phyloP scores from a whole-genome alignment of 2,329 filamentous ascomycete genomes.

The Bipolaris oryzae region DNA sequence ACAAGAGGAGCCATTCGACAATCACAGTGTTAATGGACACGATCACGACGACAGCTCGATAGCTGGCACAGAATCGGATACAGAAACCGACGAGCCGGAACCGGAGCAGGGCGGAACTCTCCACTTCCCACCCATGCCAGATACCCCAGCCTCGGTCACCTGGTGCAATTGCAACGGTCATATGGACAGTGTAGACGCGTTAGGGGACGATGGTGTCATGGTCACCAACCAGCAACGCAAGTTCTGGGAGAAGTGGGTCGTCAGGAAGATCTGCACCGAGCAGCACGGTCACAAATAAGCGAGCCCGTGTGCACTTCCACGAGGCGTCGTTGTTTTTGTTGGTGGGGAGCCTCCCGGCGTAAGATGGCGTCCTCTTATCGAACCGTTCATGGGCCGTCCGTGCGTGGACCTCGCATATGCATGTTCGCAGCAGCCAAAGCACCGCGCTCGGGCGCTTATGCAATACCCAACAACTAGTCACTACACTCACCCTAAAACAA shows the following conservation, averaged over 20 bases:
- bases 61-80: constrained; percentile 42
- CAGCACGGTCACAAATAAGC: constrained; percentile 46
- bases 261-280: constrained; percentile 53
- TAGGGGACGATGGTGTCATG: constrained; percentile 56
- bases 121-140: constrained; percentile 54
- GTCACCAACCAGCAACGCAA: constrained; percentile 59
- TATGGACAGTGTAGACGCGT: constrained; percentile 51
- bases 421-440: constrained; percentile 22
- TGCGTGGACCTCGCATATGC: constrained; percentile 19
- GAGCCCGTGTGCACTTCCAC: not conserved
- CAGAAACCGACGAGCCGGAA: constrained; percentile 40
- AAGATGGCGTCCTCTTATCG: constrained; percentile 8
- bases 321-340: constrained; percentile 5
- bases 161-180: constrained; percentile 55
- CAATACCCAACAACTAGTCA: constrained; percentile 20
- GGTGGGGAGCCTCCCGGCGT: not conserved
- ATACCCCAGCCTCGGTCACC: constrained; percentile 53
- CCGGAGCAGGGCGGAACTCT: constrained; percentile 50
- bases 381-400: constrained; percentile 6
- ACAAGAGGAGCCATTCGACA: constrained; percentile 21
- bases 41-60: constrained; percentile 44
- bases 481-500: not conserved
- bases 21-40: constrained; percentile 37
- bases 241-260: constrained; percentile 62
- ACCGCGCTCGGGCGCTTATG: constrained; percentile 29